Percentiles rank a stretch among this genome's conserved stretches.
phyloP scores from a whole-genome alignment of 495 filamentous ascomycete species.

The Platismatia glauca region DNA sequence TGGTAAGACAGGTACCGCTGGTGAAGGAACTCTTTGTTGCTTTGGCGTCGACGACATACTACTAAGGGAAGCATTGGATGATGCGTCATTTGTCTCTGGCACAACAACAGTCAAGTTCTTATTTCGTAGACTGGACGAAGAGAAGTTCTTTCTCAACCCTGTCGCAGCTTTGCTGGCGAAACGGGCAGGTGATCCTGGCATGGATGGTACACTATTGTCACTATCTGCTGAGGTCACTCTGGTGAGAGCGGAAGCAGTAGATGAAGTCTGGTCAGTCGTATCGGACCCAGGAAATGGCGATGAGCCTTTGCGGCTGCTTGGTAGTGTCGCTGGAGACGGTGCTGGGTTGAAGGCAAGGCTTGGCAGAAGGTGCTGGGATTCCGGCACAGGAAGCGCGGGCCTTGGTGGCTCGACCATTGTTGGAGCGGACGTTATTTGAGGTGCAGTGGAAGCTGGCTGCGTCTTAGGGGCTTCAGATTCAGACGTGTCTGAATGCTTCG shows the following conservation, averaged over 20 bases:
- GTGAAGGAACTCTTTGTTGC: constrained; percentile 36
- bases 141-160: constrained; percentile 67
- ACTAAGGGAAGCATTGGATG: constrained; percentile 66
- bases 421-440: constrained; percentile 22
- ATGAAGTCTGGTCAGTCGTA: constrained; percentile 19
- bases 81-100: constrained; percentile 56
- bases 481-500: constrained; percentile 32
- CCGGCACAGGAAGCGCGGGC: constrained; percentile 23
- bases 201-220: constrained; percentile 30
- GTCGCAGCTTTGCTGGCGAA: constrained; percentile 44
- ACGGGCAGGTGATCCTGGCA: constrained; percentile 40
- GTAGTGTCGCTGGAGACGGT: constrained; percentile 10
- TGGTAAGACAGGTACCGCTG: constrained; percentile 55
- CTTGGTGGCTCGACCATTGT: constrained; percentile 18
- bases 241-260: constrained; percentile 26
- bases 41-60: constrained; percentile 53
- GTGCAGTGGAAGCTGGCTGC: constrained; percentile 32
- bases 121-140: constrained; percentile 63
- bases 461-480: constrained; percentile 34
- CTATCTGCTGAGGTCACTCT: constrained; percentile 37
- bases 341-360: constrained; percentile 11
- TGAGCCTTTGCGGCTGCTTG: constrained; percentile 23
- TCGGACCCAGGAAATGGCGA: constrained; percentile 21
- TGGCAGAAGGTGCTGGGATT: constrained; percentile 15
- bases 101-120: constrained; percentile 70